Evolutionary conservation across 345 rosid genomes (phyloP), one percentile per base, ranked within the genome.

Genomic region (Microcos paniculata): DNA sequence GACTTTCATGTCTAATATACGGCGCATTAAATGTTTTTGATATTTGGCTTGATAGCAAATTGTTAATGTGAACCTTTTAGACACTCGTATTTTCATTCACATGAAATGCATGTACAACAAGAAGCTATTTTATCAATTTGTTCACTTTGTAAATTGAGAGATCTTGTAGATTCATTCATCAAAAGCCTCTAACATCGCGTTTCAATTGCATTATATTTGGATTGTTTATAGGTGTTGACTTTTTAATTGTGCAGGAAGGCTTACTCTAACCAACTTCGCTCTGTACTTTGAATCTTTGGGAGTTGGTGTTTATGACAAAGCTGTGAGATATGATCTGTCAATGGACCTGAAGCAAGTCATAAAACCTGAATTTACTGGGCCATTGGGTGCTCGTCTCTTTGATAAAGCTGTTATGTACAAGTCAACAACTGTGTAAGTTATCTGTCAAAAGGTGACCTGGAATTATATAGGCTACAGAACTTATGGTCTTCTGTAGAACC

Each of bases 341-440:
- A 82, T 65, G 45, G 96, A 92, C 76, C 68, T 81, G 79, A 89
- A 93, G 86, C 99, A 95, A 82, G 94, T 95, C 80, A 82, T 95
- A 73, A 95, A 84, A 83, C 94, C 98, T 62, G 98, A 92, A 80
- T 77, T 91, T 82, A 95, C 98, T 61, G 99, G 97, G 72, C 99
- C 97, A 43, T 73, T 92, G 85, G 99, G 98, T 71, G 97, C 98
- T 85, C 94, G 99, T 70, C 87, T 95, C 67, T 95, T 95, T 79
- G 98, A 95, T 81, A 95, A 91, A 82, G 99, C 98, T 75, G 92
- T 95, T 79, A 90, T 92, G 97, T 95, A 90, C 92, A 92, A 89
- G 71, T 95, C 99, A 38, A 70, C 77, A 80, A 70, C 82, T 26
- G 73, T 88, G 98, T 94, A 90, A 63, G 97, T 88, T 75, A 53